Evolutionary conservation across 441 rosid genomes (phyloP), one percentile per base, ranked within the genome.

Genomic region (Gossypium aridum): DNA sequence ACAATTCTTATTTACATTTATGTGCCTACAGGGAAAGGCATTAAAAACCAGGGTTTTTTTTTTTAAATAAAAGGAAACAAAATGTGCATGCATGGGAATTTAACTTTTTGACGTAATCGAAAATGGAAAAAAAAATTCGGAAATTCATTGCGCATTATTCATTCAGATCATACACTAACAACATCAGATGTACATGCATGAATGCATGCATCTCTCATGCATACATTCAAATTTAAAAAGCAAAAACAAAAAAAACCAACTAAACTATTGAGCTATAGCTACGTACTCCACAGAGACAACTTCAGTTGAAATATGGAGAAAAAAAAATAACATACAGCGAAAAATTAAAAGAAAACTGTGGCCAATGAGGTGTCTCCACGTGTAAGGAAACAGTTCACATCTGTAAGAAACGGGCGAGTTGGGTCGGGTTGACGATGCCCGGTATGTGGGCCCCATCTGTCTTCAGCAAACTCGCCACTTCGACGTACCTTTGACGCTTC

Each of bases 401-500:
- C 70, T 85, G 85, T 47, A 94, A 65, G 76, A 83, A 83, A 37
- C 85, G 84, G 37, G 85, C 90, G 61, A 94, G 96, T 81, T 89
- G 94, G 62, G 91, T 80, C 17, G 98, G 98, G 78, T 94, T 94
- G 73, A 90, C 83, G 72, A 94, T 80, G 55, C 90, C 94, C 1
- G 94, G 83, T 23, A 94, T 3, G 84, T 88, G 88, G 86, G 85
- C 77, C 87, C 92, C 92, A 7, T 79, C 87, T 64, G 77, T 53
- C 83, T 89, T 87, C 74, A 94, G 78, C 86, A 92, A 83, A 75
- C 81, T 71, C 7, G 94, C 88, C 60, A 89, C 85, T 67, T 91
- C 96, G 73, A 64, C 80, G 77, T 91, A 92, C 83, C 86, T 81
- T 64, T 70, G 76, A 75, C 77, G 79, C 68, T 76, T 84, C 59